Conservation (phyloP, 805 yeast genomes). For the Limtongia smithiae region DNA sequence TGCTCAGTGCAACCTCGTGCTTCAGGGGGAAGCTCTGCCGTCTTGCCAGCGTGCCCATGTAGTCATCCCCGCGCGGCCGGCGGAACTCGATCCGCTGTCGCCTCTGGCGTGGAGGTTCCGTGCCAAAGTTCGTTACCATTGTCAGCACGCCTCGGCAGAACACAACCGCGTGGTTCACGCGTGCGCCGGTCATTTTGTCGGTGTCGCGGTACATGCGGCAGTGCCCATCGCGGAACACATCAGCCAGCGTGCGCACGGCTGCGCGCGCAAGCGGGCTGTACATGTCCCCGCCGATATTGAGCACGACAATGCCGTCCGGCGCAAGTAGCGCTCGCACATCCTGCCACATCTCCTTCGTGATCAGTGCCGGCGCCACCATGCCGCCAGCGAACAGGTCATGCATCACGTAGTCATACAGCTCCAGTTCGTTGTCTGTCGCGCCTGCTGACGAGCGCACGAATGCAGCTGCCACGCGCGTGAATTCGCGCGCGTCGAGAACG, state of each 20-base stretch:
- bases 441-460: not conserved
- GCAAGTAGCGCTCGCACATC: conserved; percentile 12
- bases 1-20: conserved; percentile 16
- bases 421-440: conserved; percentile 1
- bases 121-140: not conserved
- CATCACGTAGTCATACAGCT: conserved; percentile 20
- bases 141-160: conserved; percentile 18
- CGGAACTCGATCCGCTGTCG: conserved; percentile 21
- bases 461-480: conserved; percentile 5
- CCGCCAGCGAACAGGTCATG: conserved; percentile 28
- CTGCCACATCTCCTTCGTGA: conserved; percentile 25
- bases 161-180: conserved; percentile 17
- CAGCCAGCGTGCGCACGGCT: conserved; percentile 14
- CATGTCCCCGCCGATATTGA: conserved; percentile 23
- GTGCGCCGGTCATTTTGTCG: not conserved
- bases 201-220: not conserved
- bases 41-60: conserved; percentile 15
- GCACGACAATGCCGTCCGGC: conserved; percentile 24
- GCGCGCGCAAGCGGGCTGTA: conserved; percentile 2
- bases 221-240: conserved; percentile 11
- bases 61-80: conserved; percentile 15
- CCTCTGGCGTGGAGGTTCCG: no score
- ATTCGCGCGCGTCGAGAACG: conserved; percentile 13
- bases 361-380: conserved; percentile 14
- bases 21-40: conserved; percentile 2